Percentiles rank a stretch among this genome's conserved stretches.
Evolutionary conservation across 1,139 yeast species (phyloP).

Genomic region (Yamadazyma buinensis): DNA sequence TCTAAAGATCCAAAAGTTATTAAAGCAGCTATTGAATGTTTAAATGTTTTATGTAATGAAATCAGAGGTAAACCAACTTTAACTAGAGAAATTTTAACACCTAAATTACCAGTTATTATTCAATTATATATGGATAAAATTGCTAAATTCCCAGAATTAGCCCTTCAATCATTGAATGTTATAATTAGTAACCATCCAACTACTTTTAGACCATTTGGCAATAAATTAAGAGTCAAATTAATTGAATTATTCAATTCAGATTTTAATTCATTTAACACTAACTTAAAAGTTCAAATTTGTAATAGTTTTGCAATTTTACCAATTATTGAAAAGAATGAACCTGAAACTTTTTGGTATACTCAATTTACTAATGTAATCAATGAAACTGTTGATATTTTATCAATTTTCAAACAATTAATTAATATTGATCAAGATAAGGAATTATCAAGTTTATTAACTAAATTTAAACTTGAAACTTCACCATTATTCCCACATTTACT

Average conservation of each 20-base stretch:
- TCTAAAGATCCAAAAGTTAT: constrained; percentile 41
- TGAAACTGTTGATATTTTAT: constrained; percentile 51
- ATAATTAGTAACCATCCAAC: constrained; percentile 63
- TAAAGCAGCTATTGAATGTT: constrained; percentile 47
- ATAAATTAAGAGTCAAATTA: constrained; percentile 52
- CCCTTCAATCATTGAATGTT: constrained; percentile 47
- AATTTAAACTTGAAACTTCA: constrained; percentile 13
- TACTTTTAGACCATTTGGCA: constrained; percentile 75
- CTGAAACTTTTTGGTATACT: constrained; percentile 46
- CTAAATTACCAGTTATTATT: constrained; percentile 65
- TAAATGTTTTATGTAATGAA: constrained; percentile 45
- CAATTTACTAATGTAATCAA: constrained; percentile 31
- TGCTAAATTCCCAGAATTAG: constrained; percentile 32
- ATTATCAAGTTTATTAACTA: constrained; percentile 21
- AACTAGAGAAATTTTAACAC: constrained; percentile 80
- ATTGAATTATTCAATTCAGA: constrained; percentile 28
- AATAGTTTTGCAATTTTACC: constrained; percentile 60
- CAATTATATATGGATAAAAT: constrained; percentile 49
- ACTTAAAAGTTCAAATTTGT: constrained; percentile 41
- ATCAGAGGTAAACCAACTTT: constrained; percentile 81
- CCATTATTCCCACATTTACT: constrained; percentile 40
- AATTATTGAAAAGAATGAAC: constrained; percentile 48
- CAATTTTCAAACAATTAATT: constrained; percentile 54
- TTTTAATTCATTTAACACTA: constrained; percentile 28
- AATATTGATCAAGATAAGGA: constrained; percentile 55